A percentile compares a stretch with the other conserved stretches of the same genome.
Conservation (phyloP, 805 yeast species). For the Metschnikowia matae region DNA sequence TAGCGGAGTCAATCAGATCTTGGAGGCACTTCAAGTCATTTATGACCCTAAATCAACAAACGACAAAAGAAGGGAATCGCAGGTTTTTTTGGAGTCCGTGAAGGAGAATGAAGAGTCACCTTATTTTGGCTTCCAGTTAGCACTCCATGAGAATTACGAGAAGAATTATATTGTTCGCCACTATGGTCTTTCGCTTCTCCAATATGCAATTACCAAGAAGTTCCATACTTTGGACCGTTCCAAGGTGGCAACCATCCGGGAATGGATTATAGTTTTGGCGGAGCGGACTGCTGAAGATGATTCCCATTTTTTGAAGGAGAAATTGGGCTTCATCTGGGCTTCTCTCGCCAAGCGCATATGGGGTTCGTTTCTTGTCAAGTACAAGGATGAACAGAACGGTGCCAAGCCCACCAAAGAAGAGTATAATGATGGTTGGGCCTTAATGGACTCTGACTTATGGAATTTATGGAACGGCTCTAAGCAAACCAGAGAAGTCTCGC, state of each 20-base stretch:
- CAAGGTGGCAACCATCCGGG: slow-evolving; percentile 64
- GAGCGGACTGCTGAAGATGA: slow-evolving; percentile 56
- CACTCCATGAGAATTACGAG: slow-evolving; percentile 54
- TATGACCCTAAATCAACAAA: slow-evolving; percentile 65
- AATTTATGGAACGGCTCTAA: slow-evolving; percentile 66
- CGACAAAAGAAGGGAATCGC: slow-evolving; percentile 51
- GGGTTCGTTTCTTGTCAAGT: slow-evolving; percentile 65
- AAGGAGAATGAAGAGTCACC: slow-evolving; percentile 83
- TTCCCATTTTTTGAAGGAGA: slow-evolving; percentile 88
- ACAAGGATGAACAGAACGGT: slow-evolving; percentile 21
- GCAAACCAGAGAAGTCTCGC: slow-evolving; percentile 68
- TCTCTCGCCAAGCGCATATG: slow-evolving; percentile 85
- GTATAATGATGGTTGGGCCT: slow-evolving; percentile 67
- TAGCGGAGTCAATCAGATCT: slow-evolving; percentile 67
- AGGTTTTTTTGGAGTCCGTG: slow-evolving; percentile 65
- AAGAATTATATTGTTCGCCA: slow-evolving; percentile 75
- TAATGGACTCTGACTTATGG: slow-evolving; percentile 77
- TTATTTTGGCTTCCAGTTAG: slow-evolving; percentile 85
- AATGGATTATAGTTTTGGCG: slow-evolving; percentile 82
- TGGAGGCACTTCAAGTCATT: slow-evolving; percentile 70
- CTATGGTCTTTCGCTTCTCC: slow-evolving; percentile 79
- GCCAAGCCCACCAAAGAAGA: slow-evolving; percentile 38
- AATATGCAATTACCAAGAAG: slow-evolving; percentile 58
- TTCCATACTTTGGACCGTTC: slow-evolving; percentile 54
- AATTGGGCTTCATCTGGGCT: slow-evolving; percentile 87